Base-by-base conservation (phyloP, 83 land plant genomes). In the Isoetes engelmannii region DNA sequence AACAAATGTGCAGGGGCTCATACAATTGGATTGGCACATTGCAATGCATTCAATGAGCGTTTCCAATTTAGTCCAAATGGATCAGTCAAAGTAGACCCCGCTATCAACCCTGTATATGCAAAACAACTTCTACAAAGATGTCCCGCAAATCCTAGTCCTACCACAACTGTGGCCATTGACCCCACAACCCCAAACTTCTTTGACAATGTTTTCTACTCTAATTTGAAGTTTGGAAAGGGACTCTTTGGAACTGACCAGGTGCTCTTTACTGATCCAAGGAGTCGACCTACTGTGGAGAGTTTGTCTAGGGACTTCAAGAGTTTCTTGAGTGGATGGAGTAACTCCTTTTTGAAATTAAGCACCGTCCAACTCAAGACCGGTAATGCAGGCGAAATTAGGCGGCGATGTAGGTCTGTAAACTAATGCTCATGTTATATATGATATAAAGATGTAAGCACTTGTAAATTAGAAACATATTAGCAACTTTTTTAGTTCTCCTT, bases 11-110 rank as follows among this genome's bases (percentile, higher is more conserved):
- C 69, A 86, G 86, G 86, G 8, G 86, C 83, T 10, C 89, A 86
- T 74, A 86, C 89, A 13, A 81, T 86, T 4, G 86, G 89, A 61
- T 21, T 63, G 4, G 76, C 89, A 4, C 89, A 86, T 63, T 86
- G 89, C 77, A 72, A 45, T 45, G 68, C 86, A 21, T 83, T 86
- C 79, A 77, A 70, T 6, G 82, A 79, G 47, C 69, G 89, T 6
- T 79, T 86, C 76, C 45, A 56, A 47, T 58, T 50, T 20, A 67
- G 2, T 28, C 37, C 37, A 28, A 28, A 28, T 12, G 71, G 74
- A 49, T 42, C 75, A 3, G 69, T 79, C 9, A 81, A 80, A 10
- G 44, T 74, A 5, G 90, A 87, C 66, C 20, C 73, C 7, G 74
- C 75, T 20, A 50, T 84, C 44, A 78, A 82, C 45, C 37, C 53